Evolutionary conservation across 1,284 basidiomycete species (phyloP).

Genomic region (Trichosporon asahii): DNA sequence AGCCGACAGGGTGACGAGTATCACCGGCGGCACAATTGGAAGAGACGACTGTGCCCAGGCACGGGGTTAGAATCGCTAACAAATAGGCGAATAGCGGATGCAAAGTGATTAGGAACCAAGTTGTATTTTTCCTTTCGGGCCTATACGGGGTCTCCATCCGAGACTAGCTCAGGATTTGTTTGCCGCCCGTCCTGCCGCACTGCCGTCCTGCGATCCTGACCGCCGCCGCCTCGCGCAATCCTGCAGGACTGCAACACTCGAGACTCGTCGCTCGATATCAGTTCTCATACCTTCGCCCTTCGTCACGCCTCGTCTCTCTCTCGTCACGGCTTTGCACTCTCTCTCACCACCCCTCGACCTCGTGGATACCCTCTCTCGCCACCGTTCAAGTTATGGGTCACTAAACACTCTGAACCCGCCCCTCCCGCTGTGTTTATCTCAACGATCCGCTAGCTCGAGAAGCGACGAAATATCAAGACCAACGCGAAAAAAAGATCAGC

Average conservation of each 20-base stretch:
- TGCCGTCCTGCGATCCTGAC: neutral
- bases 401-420: neutral
- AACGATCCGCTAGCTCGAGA: neutral
- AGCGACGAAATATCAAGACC: neutral
- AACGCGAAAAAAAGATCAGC: neutral
- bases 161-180: conserved; percentile 4
- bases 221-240: conserved; percentile 1
- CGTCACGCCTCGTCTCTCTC: neutral
- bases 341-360: neutral
- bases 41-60: neutral
- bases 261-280: neutral
- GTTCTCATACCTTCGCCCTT: neutral
- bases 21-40: conserved; percentile 2
- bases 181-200: neutral
- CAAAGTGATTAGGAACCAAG: neutral
- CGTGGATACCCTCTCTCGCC: neutral
- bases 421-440: neutral
- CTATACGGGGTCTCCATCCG: conserved; percentile 8
- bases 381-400: neutral
- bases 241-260: neutral
- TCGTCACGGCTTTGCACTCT: neutral
- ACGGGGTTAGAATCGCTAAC: neutral
- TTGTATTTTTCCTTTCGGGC: neutral
- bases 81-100: neutral
- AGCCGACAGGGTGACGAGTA: neutral